Base-by-base conservation (phyloP, 495 filamentous ascomycete species). In the Penicillium antarcticum region DNA sequence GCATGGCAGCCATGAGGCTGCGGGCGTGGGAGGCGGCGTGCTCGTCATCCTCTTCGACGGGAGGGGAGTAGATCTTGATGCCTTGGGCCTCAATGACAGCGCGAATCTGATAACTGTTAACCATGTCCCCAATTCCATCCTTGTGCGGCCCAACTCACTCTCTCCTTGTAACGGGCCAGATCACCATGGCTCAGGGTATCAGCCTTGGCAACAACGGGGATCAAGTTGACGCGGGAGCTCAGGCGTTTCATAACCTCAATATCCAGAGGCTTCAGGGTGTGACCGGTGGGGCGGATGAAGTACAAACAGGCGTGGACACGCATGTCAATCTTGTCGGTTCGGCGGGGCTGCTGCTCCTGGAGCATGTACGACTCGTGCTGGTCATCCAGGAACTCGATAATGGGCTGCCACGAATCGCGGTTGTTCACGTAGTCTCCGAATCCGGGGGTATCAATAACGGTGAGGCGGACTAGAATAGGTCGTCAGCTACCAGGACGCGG, bases 361-460 rank as follows among this genome's bases (percentile, higher is more conserved):
- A 98, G 80, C 94, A 98, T 98, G 70, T 98, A 98, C 12, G 94
- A 97, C 79, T 98, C 94, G 74, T 98, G 94, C 80, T 98, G 94
- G 75, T 98, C 94, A 73, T 98, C 94, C 62, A 98, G 76, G 80
- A 98, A 98, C 75, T 98, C 94, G 73, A 98, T 97, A 67, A 98
- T 97, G 55, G 94, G 94, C 80, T 96, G 92, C 94, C 94, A 98
- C 36, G 92, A 96, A 74, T 98, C 94, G 56, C 92, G 87, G 82
- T 98, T 98, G 87, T 98, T 98, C 70, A 98, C 94, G 68, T 97
- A 98, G 81, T 98, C 94, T 70, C 94, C 94, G 64, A 98, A 98
- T 54, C 94, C 94, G 48, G 94, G 94, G 56, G 94, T 98, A 70
- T 98, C 94, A 67, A 98, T 98, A 55, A 98, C 94, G 42, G 94